Percentiles rank a stretch among this genome's conserved stretches.
Conservation (phyloP, 2,329 filamentous ascomycete species). For the Coleophoma cylindrospora region DNA sequence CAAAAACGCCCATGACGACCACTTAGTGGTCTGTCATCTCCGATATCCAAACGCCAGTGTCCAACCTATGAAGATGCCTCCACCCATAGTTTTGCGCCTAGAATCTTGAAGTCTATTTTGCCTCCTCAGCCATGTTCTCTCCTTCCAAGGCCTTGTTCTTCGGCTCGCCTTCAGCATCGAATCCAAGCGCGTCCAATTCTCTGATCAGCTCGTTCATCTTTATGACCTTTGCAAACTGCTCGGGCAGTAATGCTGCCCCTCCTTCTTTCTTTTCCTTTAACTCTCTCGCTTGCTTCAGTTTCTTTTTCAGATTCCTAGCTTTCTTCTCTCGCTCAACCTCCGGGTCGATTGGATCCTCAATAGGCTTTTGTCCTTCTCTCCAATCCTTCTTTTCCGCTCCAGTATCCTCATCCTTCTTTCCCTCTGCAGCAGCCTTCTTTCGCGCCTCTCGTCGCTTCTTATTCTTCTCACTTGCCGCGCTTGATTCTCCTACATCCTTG, state of each 20-base stretch:
- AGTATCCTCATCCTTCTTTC: conserved; percentile 35
- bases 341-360: conserved; percentile 44
- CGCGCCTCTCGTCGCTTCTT: conserved; percentile 70
- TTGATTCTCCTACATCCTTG: conserved; percentile 33
- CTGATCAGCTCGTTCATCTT: conserved; percentile 92
- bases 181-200: conserved; percentile 79
- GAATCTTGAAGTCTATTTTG: no score
- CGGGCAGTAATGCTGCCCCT: conserved; percentile 77
- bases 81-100: not conserved
- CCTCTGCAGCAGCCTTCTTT: conserved; percentile 45
- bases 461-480: conserved; percentile 71
- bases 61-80: not conserved
- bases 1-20: no score
- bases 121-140: no score
- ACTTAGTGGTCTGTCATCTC: no score
- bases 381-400: conserved; percentile 14
- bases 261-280: conserved; percentile 86
- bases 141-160: conserved; percentile 26
- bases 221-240: conserved; percentile 96
- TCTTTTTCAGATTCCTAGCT: conserved; percentile 86
- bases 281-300: conserved; percentile 88
- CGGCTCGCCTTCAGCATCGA: conserved; percentile 72
- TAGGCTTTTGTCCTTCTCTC: conserved; percentile 14
- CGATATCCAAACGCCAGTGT: not conserved
- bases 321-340: conserved; percentile 88